Percentiles rank a stretch among this genome's conserved stretches.
These are phyloP conservation scores for Ehretia macrophylla DNA, from an alignment of 257 asterid species.

Conservation along the genomic window DNA sequence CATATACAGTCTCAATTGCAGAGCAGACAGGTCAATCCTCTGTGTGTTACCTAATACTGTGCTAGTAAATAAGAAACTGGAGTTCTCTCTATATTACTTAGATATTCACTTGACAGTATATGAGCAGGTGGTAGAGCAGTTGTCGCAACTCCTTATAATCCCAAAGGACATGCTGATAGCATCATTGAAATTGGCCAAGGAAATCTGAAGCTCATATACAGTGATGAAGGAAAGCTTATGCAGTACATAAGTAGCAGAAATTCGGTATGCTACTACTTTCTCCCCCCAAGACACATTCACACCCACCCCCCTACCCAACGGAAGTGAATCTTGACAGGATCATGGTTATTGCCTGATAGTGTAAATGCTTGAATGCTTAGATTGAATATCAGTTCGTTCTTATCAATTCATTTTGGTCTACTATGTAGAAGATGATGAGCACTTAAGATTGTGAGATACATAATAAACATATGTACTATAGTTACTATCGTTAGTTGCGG, in stretches of 20 bases:
- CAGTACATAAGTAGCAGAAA: slow-evolving; percentile 47
- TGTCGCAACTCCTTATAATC: slow-evolving; percentile 25
- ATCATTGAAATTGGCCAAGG: slow-evolving; percentile 75
- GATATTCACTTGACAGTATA: not conserved
- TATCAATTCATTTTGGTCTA: too few relatives aligned
- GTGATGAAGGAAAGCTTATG: slow-evolving; percentile 46
- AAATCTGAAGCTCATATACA: slow-evolving; percentile 57
- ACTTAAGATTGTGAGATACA: too few relatives aligned
- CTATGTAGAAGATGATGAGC: too few relatives aligned
- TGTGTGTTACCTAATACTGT: not conserved
- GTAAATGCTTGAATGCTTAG: too few relatives aligned
- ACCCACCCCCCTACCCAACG: too few relatives aligned
- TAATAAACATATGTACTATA: too few relatives aligned
- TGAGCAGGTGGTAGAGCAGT: not conserved
- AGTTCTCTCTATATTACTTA: not conserved
- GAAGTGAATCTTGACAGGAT: too few relatives aligned
- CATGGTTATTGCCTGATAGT: too few relatives aligned
- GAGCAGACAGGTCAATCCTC: slow-evolving; percentile 37
- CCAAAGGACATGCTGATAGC: slow-evolving; percentile 29
- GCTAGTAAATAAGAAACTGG: not conserved
- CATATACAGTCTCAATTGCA: slow-evolving; percentile 47
- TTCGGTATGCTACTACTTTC: slow-evolving; percentile 33
- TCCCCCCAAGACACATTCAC: too few relatives aligned
- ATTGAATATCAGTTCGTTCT: too few relatives aligned
- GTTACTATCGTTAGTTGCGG: too few relatives aligned